A percentile compares a stretch with the other conserved stretches of the same genome.
Evolutionary conservation across 345 rosid species (phyloP).

Genomic region (Eucalyptus pauciflora): DNA sequence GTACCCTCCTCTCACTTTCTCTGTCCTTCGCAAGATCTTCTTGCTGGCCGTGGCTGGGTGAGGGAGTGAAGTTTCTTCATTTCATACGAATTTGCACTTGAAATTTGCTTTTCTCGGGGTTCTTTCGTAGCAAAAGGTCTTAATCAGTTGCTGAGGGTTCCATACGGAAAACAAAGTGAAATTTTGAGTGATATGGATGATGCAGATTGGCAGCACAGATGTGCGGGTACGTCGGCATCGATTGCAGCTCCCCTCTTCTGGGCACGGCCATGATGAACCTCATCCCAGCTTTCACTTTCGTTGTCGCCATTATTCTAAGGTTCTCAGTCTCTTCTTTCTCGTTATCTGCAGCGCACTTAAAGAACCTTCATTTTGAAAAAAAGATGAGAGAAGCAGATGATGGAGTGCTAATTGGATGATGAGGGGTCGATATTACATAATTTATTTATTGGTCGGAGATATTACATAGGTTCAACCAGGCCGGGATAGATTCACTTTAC

Average conservation of each 20-base stretch:
- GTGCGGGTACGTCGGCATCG: conserved; percentile 26
- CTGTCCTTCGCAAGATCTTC: background rate
- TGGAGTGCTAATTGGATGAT: background rate
- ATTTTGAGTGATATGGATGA: background rate
- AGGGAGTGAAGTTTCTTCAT: background rate
- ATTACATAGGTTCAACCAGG: background rate
- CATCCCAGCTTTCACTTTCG: conserved; percentile 35
- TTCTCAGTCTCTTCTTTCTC: background rate
- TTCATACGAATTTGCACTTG: background rate
- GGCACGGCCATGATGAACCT: conserved; percentile 43
- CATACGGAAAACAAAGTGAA: background rate
- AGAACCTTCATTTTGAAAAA: background rate
- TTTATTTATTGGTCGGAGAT: background rate
- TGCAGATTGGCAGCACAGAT: background rate
- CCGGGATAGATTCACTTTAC: background rate
- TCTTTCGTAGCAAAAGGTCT: background rate
- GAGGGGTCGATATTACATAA: background rate
- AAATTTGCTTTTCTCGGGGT: conserved; percentile 3
- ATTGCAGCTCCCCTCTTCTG: conserved; percentile 37
- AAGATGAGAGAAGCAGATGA: background rate
- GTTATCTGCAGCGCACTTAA: background rate
- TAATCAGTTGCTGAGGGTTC: background rate
- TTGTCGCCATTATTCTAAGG: conserved; percentile 36
- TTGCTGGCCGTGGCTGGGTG: conserved; percentile 7
- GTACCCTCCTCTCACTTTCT: conserved; percentile 20